Percentiles rank a stretch among this genome's conserved stretches.
Evolutionary conservation across 768 basidiomycete species (phyloP).

Genomic region (Pulveroboletus sp.): DNA sequence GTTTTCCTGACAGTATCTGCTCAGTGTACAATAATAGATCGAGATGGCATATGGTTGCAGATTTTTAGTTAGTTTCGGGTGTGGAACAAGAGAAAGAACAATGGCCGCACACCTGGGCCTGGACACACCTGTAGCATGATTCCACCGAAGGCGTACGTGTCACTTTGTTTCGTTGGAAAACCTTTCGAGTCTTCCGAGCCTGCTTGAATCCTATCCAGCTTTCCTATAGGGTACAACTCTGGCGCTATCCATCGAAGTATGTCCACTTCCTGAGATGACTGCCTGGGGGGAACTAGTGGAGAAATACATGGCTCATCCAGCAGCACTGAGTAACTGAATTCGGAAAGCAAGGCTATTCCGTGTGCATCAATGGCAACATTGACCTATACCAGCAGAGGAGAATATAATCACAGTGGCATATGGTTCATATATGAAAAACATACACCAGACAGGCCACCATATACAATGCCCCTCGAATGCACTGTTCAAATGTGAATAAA

Average conservation of each 20-base stretch:
- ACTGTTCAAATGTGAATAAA: background rate
- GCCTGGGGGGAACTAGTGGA: background rate
- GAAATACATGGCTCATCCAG: background rate
- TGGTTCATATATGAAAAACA: background rate
- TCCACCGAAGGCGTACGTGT: background rate
- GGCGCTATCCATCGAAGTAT: background rate
- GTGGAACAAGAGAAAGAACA: too few species aligned
- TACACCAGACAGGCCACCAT: background rate
- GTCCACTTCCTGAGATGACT: background rate
- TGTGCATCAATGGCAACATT: background rate
- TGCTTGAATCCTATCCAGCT: too few species aligned
- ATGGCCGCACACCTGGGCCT: too few species aligned
- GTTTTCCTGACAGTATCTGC: background rate
- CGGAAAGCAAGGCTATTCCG: background rate
- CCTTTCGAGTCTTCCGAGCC: background rate
- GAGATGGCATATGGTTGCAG: too few species aligned
- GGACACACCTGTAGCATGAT: background rate
- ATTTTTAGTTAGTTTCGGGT: too few species aligned
- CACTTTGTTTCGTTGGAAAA: background rate
- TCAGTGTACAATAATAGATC: background rate
- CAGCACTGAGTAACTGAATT: background rate
- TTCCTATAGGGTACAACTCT: too few species aligned
- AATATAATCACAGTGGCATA: background rate
- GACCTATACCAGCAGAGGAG: background rate
- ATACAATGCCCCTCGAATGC: background rate